A percentile compares a stretch with the other conserved stretches of the same genome.
Evolutionary conservation across 1,284 basidiomycete species (phyloP).

Genomic region (Tilletia walkeri): DNA sequence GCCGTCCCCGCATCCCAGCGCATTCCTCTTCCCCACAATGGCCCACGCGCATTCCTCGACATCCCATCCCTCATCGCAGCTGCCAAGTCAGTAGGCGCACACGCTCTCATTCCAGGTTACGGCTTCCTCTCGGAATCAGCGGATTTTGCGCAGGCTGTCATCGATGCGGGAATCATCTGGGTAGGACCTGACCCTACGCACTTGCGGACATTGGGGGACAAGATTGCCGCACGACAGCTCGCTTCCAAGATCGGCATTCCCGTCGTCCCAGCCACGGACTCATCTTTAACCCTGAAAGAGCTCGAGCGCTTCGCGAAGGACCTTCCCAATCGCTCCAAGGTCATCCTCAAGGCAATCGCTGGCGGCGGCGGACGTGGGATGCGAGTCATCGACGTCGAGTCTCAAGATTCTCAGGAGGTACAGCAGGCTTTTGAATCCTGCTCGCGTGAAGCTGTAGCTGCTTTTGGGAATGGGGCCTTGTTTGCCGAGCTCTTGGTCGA

Average conservation of each 20-base stretch:
- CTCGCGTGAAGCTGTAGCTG: slow-evolving; percentile 25
- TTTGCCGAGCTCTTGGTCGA: slow-evolving; percentile 32
- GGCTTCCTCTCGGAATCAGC: slow-evolving; percentile 19
- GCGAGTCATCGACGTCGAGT: slow-evolving; percentile 22
- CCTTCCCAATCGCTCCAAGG: neutral
- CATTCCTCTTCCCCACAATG: slow-evolving; percentile 43
- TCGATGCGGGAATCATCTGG: slow-evolving; percentile 22
- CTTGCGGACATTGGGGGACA: slow-evolving; percentile 26
- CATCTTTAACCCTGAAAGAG: slow-evolving; percentile 17
- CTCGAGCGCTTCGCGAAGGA: slow-evolving; percentile 23
- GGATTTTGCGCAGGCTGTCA: slow-evolving; percentile 26
- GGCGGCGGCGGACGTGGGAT: slow-evolving; percentile 37
- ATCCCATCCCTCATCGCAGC: slow-evolving; percentile 59
- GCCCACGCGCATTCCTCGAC: slow-evolving; percentile 38
- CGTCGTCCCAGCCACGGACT: slow-evolving; percentile 24
- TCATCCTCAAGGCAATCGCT: slow-evolving; percentile 35
- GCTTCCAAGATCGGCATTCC: slow-evolving; percentile 21
- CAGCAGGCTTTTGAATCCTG: slow-evolving; percentile 26
- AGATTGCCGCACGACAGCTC: slow-evolving; percentile 24
- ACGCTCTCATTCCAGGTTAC: slow-evolving; percentile 55
- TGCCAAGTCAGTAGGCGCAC: slow-evolving; percentile 58
- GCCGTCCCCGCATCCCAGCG: slow-evolving; percentile 15
- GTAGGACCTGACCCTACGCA: slow-evolving; percentile 25
- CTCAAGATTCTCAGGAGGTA: neutral
- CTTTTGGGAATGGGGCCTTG: slow-evolving; percentile 30